Base-by-base conservation (phyloP, 2,329 filamentous ascomycete genomes). In the Clonostachys sp. region DNA sequence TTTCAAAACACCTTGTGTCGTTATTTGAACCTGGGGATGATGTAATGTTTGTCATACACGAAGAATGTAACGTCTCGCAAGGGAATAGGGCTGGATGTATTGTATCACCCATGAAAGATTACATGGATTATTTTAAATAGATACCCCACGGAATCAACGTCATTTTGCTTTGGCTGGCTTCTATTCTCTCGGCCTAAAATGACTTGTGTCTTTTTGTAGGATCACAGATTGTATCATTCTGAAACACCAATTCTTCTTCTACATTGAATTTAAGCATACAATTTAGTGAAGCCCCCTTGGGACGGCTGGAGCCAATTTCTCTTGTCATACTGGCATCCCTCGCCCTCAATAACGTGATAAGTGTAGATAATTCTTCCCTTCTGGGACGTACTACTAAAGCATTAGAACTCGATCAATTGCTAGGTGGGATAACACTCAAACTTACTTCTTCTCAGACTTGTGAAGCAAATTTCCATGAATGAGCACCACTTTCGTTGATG, bases 391-490 rank as follows among this genome's bases (percentile, higher is more conserved):
- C 47, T 48, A 13, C n/a, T 12, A 7, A 17, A 13, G 6, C 33
- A 30, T 42, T 17, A 42, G 30, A 7, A n/a, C 16, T 38, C 2
- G 17, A 12, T 39, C 36, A 39, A 18, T 39, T 12, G 1, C 3
- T 39, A n/a, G 3, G 14, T 2, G 5, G 4, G 12, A 39, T 39
- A 3, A 24, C 17, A 13, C 17, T 17, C n/a, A 34, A 18, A 41
- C 47, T 45, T 45, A 48, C 47, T 99, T 99, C 75, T 80, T 89
- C 79, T 96, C 91, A 63, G 91, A 96, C 81, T 95, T 95, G 69
- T 99, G 94, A 71, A 97, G 64, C 57, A 96, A 70, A 66, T 97
- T 97, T 2, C 94, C 94, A 71, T 99, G 92, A 54, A 99, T 97
- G 52, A 99, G 70, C 43, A 97, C 91, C 65, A 99, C 46, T 48